Base-by-base conservation (phyloP, 257 asterid species). In the Solanum lycopersicoides region DNA sequence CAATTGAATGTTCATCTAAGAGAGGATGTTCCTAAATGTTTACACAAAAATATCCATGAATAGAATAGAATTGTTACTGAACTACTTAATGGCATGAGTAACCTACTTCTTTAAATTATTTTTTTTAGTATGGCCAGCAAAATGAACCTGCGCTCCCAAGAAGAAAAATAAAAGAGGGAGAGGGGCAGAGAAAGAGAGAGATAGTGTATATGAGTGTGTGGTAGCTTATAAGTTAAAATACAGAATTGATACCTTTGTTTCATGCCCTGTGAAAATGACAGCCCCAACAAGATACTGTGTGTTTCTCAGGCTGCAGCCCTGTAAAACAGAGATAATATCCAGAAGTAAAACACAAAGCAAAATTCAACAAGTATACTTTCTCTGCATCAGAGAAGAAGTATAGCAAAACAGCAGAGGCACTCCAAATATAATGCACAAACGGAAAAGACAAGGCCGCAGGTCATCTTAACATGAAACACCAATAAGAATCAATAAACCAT, bases 281-380 rank as follows among this genome's bases (percentile, higher is more conserved):
- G 95, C 95, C 37, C 98, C 99, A 89, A 97, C 99, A 63, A 97
- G 91, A 90, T 90, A 91, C 86, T 91, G 93, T 1, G 99, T 97
- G 92, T 97, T 97, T 89, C 98, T 94, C 85, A 97, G 93, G 89
- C 94, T 96, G 88, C 99, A 97, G 25, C 99, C 99, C 99, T 97
- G 92, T 88, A 90, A 91, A 59, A 86, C 86, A 89, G 45, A 82
- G 71, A 37, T 32, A 82, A 11, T 16, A 82, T 82, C 85, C 50
- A 50, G 85, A 82, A 82, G 69, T 69, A 53, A 82, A 82, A 53
- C 65, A 39, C 47, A 11, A 82, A 21, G 37, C 32, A 53, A 50
- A 50, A 82, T 50, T 82, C 71, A 82, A 82, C 69, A 82, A 82
- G 85, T 82, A 47, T 80, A 32, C 45, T 50, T 82, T 53, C 85